These are phyloP conservation scores for Alliaria petiolata DNA, from an alignment of 345 rosid species.

Conservation along the genomic window DNA sequence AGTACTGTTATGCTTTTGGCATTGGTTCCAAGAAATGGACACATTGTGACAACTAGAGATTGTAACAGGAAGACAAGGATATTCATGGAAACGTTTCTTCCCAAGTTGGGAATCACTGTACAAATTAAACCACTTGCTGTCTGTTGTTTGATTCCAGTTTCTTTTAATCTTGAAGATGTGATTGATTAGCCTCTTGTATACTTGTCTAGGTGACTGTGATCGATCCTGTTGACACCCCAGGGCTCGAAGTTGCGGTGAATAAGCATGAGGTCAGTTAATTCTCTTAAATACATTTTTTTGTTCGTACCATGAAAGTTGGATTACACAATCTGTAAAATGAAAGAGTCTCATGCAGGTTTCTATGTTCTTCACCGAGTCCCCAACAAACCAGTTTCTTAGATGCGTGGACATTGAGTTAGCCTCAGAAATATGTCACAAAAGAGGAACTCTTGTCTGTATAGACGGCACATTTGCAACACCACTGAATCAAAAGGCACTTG, in stretches of 20 bases:
- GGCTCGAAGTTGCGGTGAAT: slow-evolving; percentile 56
- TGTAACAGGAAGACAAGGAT: slow-evolving; percentile 80
- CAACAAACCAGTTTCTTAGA: slow-evolving; percentile 83
- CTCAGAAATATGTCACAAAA: slow-evolving; percentile 70
- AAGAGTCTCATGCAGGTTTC: slow-evolving; percentile 49
- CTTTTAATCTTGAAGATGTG: no score
- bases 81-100: slow-evolving; percentile 78
- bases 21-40: slow-evolving; percentile 83
- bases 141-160: no score
- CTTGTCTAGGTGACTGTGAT: slow-evolving; percentile 67
- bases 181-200: background rate
- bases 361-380: slow-evolving; percentile 87
- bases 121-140: background rate
- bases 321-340: background rate
- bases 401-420: slow-evolving; percentile 80
- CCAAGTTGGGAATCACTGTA: slow-evolving; percentile 79
- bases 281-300: no score
- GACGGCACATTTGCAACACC: slow-evolving; percentile 40
- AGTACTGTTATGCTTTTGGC: slow-evolving; percentile 72
- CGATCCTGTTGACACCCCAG: slow-evolving; percentile 65
- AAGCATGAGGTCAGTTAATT: slow-evolving; percentile 52
- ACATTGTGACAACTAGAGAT: slow-evolving; percentile 78
- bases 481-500: background rate
- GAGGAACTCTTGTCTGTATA: slow-evolving; percentile 79
- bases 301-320: no score